A percentile compares a stretch with the other conserved stretches of the same genome.
phyloP scores from a whole-genome alignment of 139 green algal species.

The Bryopsis sp. region DNA sequence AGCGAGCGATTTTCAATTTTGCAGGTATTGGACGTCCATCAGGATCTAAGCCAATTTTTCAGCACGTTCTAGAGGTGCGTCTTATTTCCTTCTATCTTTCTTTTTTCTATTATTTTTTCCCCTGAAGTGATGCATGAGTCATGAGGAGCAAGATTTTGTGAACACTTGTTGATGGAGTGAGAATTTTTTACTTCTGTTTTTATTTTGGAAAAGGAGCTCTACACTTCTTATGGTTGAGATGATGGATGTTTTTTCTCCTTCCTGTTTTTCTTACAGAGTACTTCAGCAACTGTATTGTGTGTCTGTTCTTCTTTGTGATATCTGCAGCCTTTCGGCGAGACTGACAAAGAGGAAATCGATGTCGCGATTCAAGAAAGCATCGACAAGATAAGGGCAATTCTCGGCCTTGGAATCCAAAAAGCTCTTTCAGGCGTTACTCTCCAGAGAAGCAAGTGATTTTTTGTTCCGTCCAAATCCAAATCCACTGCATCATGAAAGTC shows the following conservation, averaged over 20 bases:
- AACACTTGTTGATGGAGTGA: too few relatives aligned
- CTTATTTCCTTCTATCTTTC: background rate
- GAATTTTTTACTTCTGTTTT: too few relatives aligned
- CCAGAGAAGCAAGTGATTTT: too few relatives aligned
- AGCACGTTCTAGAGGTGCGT: slow-evolving; percentile 1
- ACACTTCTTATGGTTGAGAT: too few relatives aligned
- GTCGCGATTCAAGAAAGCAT: background rate
- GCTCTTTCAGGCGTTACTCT: background rate
- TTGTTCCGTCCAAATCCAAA: too few relatives aligned
- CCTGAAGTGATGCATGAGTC: background rate
- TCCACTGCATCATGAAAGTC: too few relatives aligned
- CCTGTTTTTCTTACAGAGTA: too few relatives aligned
- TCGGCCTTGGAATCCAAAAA: background rate
- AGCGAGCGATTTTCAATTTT: too few relatives aligned
- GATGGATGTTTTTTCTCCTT: too few relatives aligned
- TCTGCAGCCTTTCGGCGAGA: background rate
- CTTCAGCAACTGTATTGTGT: too few relatives aligned
- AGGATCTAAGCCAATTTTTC: background rate
- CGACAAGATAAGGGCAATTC: background rate
- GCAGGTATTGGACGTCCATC: background rate
- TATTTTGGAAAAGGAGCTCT: too few relatives aligned
- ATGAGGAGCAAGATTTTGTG: too few relatives aligned
- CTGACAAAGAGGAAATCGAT: background rate
- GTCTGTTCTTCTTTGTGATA: background rate
- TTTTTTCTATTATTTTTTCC: slow-evolving; percentile 5